Evolutionary conservation across 129 eudicot genomes (phyloP).

Genomic region (Apium graveolens): DNA sequence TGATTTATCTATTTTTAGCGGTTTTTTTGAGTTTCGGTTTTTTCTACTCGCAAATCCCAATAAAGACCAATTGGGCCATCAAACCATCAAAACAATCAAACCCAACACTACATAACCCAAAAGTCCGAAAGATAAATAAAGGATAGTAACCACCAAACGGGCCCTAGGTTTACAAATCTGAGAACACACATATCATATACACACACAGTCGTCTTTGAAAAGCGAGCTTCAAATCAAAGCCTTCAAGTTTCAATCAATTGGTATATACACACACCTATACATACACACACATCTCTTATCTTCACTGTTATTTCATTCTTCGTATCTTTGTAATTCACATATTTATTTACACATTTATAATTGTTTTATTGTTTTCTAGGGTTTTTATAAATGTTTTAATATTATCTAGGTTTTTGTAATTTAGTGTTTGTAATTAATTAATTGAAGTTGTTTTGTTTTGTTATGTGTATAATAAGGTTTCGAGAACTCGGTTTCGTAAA

Average conservation of each 20-base stretch:
- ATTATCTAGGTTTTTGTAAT: not conserved
- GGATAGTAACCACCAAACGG: too few species aligned
- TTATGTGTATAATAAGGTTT: not conserved
- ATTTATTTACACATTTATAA: too few species aligned
- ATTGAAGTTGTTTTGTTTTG: not conserved
- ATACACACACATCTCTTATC: not conserved
- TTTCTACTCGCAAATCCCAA: too few species aligned
- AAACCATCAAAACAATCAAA: too few species aligned
- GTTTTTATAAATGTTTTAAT: not conserved
- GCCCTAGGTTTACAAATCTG: constrained; percentile 7
- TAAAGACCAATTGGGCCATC: too few species aligned
- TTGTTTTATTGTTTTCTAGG: not conserved
- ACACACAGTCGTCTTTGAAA: not conserved
- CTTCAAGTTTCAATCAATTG: not conserved
- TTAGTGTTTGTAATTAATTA: not conserved
- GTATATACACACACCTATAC: not conserved
- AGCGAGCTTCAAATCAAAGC: not conserved
- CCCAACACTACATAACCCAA: too few species aligned
- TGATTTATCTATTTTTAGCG: too few species aligned
- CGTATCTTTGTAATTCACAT: too few species aligned
- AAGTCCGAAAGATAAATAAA: too few species aligned
- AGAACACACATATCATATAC: not conserved
- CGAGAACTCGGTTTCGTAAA: not conserved
- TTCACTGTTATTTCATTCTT: not conserved
- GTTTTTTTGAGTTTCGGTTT: too few species aligned